phyloP scores from a whole-genome alignment of 768 basidiomycete genomes.

The Sarcomyxa edulis region DNA sequence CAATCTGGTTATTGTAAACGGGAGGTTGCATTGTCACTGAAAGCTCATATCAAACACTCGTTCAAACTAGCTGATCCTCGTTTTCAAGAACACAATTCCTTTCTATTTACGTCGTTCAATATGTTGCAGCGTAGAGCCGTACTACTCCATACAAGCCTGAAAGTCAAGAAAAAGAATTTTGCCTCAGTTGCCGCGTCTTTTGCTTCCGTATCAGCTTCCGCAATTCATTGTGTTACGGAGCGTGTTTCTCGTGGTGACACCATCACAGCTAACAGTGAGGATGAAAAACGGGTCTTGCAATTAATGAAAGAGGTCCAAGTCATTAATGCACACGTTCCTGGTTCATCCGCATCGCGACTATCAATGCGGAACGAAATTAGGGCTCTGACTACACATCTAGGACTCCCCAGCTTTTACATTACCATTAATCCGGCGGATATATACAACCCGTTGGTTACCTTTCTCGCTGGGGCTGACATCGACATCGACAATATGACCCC shows the following conservation, averaged over 20 bases:
- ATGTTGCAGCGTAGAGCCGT: constrained; percentile 28
- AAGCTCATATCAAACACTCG: constrained; percentile 27
- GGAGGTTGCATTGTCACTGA: constrained; percentile 15
- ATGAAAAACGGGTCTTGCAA: constrained; percentile 22
- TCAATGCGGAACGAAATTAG: constrained; percentile 32
- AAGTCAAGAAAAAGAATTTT: constrained; percentile 21
- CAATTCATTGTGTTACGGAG: constrained; percentile 17
- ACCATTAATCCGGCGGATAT: constrained; percentile 41
- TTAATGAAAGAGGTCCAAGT: constrained; percentile 17
- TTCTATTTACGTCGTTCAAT: constrained; percentile 36
- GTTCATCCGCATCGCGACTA: constrained; percentile 21
- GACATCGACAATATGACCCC: constrained; percentile 25
- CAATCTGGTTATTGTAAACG: constrained; percentile 20
- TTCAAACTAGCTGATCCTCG: constrained; percentile 21
- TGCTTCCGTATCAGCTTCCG: constrained; percentile 15
- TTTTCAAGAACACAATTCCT: constrained; percentile 34
- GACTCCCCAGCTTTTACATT: constrained; percentile 34
- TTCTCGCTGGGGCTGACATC: constrained; percentile 29
- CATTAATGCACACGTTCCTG: constrained; percentile 18
- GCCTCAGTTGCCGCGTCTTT: constrained; percentile 18
- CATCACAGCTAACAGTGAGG: constrained; percentile 10
- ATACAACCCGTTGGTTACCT: constrained; percentile 34
- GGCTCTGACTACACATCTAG: constrained; percentile 24
- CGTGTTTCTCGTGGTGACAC: constrained; percentile 14
- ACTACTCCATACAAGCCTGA: constrained; percentile 25